Evolutionary conservation across 2,329 filamentous ascomycete species (phyloP).

Genomic region (Pseudopithomyces chartarum): DNA sequence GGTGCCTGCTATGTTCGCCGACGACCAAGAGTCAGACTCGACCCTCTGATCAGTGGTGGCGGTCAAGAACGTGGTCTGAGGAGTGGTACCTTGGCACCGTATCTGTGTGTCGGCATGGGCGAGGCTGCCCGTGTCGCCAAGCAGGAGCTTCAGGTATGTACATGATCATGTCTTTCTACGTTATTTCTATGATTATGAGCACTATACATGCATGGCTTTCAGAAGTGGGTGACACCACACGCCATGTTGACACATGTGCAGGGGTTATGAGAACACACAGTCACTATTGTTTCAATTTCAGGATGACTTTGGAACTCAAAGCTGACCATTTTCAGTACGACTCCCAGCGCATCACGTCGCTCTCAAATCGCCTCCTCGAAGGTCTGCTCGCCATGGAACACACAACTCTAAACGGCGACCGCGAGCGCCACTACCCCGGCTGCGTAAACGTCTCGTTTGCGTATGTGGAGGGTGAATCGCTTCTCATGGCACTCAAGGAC

Average conservation of each 20-base stretch:
- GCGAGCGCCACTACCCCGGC: constrained; percentile 84
- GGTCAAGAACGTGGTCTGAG: constrained; percentile 94
- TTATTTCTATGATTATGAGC: constrained; percentile 74
- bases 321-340: constrained; percentile 72
- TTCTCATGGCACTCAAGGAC: constrained; percentile 97
- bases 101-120: constrained; percentile 88
- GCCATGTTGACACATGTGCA: constrained; percentile 64
- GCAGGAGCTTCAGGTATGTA: constrained; percentile 85
- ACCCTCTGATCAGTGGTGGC: constrained; percentile 94
- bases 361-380: constrained; percentile 82
- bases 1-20: constrained; percentile 95
- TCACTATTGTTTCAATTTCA: neutral
- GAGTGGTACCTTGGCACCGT: constrained; percentile 90
- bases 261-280: constrained; percentile 61
- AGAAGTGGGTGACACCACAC: constrained; percentile 57
- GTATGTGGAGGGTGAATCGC: constrained; percentile 96
- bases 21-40: constrained; percentile 88
- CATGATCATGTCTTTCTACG: constrained; percentile 18
- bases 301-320: neutral
- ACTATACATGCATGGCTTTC: constrained; percentile 88
- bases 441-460: constrained; percentile 99
- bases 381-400: constrained; percentile 90
- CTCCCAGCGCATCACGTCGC: constrained; percentile 76
- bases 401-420: constrained; percentile 87
- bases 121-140: constrained; percentile 92